Evolutionary conservation across 495 filamentous ascomycete genomes (phyloP).

Genomic region (Aspergillus biplanus): DNA sequence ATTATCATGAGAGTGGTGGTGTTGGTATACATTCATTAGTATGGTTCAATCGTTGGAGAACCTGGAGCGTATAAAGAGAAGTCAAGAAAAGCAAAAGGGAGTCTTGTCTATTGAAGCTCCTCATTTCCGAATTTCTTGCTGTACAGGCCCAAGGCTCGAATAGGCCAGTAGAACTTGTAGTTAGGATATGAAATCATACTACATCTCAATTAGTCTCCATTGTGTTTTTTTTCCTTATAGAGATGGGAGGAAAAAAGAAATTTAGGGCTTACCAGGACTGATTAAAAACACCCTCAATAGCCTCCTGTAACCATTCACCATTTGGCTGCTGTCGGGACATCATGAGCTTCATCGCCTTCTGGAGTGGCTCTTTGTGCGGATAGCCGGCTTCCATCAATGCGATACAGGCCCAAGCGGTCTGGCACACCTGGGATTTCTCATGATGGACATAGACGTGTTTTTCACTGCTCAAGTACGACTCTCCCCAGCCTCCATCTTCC

Average conservation of each 20-base stretch:
- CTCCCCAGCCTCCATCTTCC: slow-evolving; percentile 94
- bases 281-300: slow-evolving; percentile 97
- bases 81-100: not conserved
- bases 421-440: slow-evolving; percentile 77
- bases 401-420: slow-evolving; percentile 90
- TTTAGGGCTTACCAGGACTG: slow-evolving; percentile 76
- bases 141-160: slow-evolving; percentile 91
- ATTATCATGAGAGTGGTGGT: too few relatives aligned
- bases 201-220: slow-evolving; percentile 64
- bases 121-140: slow-evolving; percentile 73
- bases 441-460: slow-evolving; percentile 64
- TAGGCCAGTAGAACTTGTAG: slow-evolving; percentile 96
- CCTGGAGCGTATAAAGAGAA: not conserved
- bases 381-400: slow-evolving; percentile 83
- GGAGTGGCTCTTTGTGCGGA: slow-evolving; percentile 73
- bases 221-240: slow-evolving; percentile 51
- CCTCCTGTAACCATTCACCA: slow-evolving; percentile 94
- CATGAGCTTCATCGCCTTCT: slow-evolving; percentile 76
- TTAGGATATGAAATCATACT: slow-evolving; percentile 99
- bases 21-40: not conserved
- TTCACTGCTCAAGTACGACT: slow-evolving; percentile 80
- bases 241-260: not conserved
- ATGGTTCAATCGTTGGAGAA: not conserved
- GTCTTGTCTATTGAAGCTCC: slow-evolving; percentile 40
- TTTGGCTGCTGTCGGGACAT: slow-evolving; percentile 84